Evolutionary conservation across 1,284 basidiomycete genomes (phyloP), one percentile per base, ranked within the genome.

Genomic region (Xanthoconium separans): DNA sequence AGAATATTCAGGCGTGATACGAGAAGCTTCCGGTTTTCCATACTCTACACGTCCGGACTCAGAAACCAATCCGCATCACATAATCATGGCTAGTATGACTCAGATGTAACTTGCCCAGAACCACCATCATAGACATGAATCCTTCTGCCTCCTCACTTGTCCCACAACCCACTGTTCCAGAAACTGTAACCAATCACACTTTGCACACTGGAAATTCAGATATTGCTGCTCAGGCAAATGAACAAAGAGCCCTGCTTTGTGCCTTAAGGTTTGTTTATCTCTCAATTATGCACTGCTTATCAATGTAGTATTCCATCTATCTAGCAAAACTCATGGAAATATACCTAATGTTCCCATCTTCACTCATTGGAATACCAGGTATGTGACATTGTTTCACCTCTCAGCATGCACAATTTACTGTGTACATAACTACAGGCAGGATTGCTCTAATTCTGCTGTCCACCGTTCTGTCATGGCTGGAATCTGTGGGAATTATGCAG

Each of bases 281-380:
- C 30, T 42, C 29, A 18, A 52, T 53, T 40, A n/a, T 42, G 12
- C 9, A 47, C 44, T 41, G 8, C 34, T n/a, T 15, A 11, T 37
- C 18, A 33, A 59, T 18, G 2, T 22, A 10, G 34, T 15, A n/a
- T 36, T 18, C 22, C 10, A 7, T 39, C 18, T 24, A 18, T 34
- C 30, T 31, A 64, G 64, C 36, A 54, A 40, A 43, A 55, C 41
- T 2, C 63, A 61, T 18, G 63, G 55, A 18, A n/a, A 53, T 31
- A 66, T 68, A n/a, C 65, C 63, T 3, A 41, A 43, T 18, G 34
- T 65, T 37, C 50, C 59, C 3, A 43, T 65, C 10, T 66, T 65
- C 18, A 33, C 59, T 6, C 2, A 16, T 1, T 65, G 65, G 65
- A 6, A 37, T 0, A 44, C 0, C 0, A 64, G 62, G 65, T 65